phyloP scores from a whole-genome alignment of 108 stramenopile species.

The Mediolabrus comicus region DNA sequence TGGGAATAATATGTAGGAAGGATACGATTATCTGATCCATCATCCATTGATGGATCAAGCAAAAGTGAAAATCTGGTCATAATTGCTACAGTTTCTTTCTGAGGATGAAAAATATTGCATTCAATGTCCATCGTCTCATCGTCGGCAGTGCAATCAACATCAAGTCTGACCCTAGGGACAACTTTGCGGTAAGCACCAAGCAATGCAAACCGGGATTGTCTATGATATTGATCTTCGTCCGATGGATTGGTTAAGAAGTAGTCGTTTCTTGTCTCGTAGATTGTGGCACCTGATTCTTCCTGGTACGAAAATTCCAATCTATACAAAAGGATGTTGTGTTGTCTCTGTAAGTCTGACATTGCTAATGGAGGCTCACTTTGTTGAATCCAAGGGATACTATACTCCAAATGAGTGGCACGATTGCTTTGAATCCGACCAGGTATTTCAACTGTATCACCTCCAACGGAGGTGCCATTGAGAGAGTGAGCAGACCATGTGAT shows the following conservation, averaged over 20 bases:
- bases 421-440: not conserved
- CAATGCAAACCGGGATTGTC: constrained; percentile 21
- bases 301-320: constrained; percentile 8
- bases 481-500: constrained; percentile 26
- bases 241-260: constrained; percentile 28
- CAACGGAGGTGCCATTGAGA: constrained; percentile 17
- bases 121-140: constrained; percentile 4
- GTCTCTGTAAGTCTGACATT: not conserved
- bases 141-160: constrained; percentile 9
- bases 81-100: constrained; percentile 7
- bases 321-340: constrained; percentile 22
- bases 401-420: constrained; percentile 15
- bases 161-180: constrained; percentile 1
- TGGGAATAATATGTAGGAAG: constrained; percentile 22
- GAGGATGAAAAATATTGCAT: constrained; percentile 10
- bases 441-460: not conserved
- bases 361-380: not conserved
- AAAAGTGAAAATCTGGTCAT: constrained; percentile 26
- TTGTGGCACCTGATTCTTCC: not conserved
- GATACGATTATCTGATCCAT: constrained; percentile 5
- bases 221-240: not conserved
- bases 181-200: constrained; percentile 22
- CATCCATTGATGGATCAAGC: not conserved
- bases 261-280: constrained; percentile 2
- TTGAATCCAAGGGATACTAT: constrained; percentile 21